phyloP scores from a whole-genome alignment of 345 rosid species.

The Ricinus communis region DNA sequence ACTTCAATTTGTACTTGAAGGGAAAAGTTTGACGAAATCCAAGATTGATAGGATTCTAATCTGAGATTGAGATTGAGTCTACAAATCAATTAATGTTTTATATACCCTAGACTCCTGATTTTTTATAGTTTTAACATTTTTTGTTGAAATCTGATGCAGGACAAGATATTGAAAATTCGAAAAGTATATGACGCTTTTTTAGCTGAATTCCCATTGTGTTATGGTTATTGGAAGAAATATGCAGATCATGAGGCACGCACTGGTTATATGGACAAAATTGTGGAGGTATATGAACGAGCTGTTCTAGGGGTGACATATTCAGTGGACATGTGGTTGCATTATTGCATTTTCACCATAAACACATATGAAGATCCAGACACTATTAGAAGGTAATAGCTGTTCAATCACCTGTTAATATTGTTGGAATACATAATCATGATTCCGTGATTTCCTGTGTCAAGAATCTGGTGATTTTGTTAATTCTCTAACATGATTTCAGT shows the following conservation, averaged over 20 bases:
- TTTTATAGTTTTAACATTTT: slow-evolving; percentile 13
- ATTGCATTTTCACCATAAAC: slow-evolving; percentile 74
- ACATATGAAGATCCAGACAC: slow-evolving; percentile 94
- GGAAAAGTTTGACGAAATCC: not conserved
- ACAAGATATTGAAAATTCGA: slow-evolving; percentile 69
- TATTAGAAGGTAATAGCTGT: slow-evolving; percentile 76
- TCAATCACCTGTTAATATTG: slow-evolving; percentile 19
- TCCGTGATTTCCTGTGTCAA: slow-evolving; percentile 32
- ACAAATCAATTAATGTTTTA: not conserved
- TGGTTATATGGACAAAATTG: slow-evolving; percentile 88
- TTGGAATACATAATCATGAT: slow-evolving; percentile 30
- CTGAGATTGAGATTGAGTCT: not conserved
- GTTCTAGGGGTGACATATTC: slow-evolving; percentile 92
- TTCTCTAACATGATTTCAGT: slow-evolving; percentile 66
- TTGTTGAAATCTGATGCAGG: slow-evolving; percentile 47
- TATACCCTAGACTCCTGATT: not conserved
- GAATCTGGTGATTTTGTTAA: slow-evolving; percentile 38
- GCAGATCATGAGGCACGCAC: slow-evolving; percentile 92
- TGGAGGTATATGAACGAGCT: slow-evolving; percentile 95
- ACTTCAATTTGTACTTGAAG: not conserved
- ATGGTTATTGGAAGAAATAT: slow-evolving; percentile 99
- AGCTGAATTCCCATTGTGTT: slow-evolving; percentile 92
- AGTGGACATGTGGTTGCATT: slow-evolving; percentile 96
- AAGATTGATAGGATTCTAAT: not conserved
- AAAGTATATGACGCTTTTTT: slow-evolving; percentile 88